These are phyloP conservation scores for Gautieria morchelliformis DNA, from an alignment of 768 basidiomycete genomes.

Conservation along the genomic window DNA sequence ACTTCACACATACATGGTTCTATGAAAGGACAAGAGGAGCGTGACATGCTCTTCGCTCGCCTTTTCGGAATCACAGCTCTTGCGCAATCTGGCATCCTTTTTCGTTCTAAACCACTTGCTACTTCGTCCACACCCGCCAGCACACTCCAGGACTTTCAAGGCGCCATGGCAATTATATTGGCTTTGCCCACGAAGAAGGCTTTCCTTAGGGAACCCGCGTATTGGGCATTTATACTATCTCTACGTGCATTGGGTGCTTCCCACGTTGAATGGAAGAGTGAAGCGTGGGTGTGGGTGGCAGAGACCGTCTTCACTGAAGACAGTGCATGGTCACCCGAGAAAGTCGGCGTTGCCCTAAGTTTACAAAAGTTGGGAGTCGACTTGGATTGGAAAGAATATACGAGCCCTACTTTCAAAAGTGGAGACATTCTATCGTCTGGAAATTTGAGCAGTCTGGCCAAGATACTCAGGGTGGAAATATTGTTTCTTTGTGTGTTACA, in stretches of 20 bases:
- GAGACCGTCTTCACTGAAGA: slow-evolving; percentile 42
- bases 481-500: slow-evolving; percentile 6
- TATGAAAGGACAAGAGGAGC: slow-evolving; percentile 85
- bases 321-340: slow-evolving; percentile 76
- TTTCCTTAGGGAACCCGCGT: slow-evolving; percentile 86
- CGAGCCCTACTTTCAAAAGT: slow-evolving; percentile 71
- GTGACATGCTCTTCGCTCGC: slow-evolving; percentile 86
- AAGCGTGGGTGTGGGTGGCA: slow-evolving; percentile 45
- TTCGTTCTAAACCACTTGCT: slow-evolving; percentile 46
- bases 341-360: slow-evolving; percentile 68
- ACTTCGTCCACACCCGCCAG: slow-evolving; percentile 44
- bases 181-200: slow-evolving; percentile 73
- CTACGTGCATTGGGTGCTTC: slow-evolving; percentile 50
- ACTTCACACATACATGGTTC: slow-evolving; percentile 62
- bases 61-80: slow-evolving; percentile 84
- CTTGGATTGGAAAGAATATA: slow-evolving; percentile 54
- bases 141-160: slow-evolving; percentile 46
- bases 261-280: slow-evolving; percentile 59
- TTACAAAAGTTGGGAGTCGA: slow-evolving; percentile 53
- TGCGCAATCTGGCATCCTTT: slow-evolving; percentile 75
- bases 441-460: slow-evolving; percentile 69
- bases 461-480: slow-evolving; percentile 62
- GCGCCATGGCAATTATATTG: slow-evolving; percentile 51
- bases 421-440: slow-evolving; percentile 52
- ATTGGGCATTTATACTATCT: slow-evolving; percentile 69